A percentile compares a stretch with the other conserved stretches of the same genome.
phyloP scores from a whole-genome alignment of 78 protist species.

The Dictyostelium brefeldianum region DNA sequence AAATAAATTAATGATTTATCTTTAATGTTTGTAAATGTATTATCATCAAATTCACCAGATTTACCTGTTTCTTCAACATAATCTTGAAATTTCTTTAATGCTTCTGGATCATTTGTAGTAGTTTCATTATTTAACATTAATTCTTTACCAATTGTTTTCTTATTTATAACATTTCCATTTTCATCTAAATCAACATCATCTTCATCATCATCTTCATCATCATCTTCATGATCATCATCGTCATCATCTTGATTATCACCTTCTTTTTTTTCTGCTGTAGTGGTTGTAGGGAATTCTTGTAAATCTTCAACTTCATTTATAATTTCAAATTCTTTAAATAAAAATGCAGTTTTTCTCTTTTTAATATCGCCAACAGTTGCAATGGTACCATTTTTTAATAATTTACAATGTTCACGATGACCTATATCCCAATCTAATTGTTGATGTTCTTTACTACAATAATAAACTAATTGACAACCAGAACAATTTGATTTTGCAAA shows the following conservation, averaged over 20 bases:
- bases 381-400: background rate
- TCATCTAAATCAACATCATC: constrained; percentile 32
- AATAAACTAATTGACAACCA: constrained; percentile 32
- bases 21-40: constrained; percentile 27
- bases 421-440: constrained; percentile 68
- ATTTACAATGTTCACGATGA: constrained; percentile 68
- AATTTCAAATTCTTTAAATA: constrained; percentile 38
- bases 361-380: too few species aligned
- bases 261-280: background rate
- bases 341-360: constrained; percentile 1
- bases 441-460: constrained; percentile 75
- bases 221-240: background rate
- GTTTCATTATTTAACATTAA: background rate
- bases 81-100: constrained; percentile 29
- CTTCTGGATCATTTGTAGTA: background rate
- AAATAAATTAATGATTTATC: constrained; percentile 33
- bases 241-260: background rate
- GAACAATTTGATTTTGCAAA: constrained; percentile 33
- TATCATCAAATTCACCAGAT: constrained; percentile 15
- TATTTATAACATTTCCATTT: background rate
- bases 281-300: background rate
- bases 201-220: background rate
- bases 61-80: constrained; percentile 28
- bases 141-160: background rate
- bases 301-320: constrained; percentile 8